Evolutionary conservation across 768 basidiomycete genomes (phyloP).

Genomic region (Mycena vulgaris): DNA sequence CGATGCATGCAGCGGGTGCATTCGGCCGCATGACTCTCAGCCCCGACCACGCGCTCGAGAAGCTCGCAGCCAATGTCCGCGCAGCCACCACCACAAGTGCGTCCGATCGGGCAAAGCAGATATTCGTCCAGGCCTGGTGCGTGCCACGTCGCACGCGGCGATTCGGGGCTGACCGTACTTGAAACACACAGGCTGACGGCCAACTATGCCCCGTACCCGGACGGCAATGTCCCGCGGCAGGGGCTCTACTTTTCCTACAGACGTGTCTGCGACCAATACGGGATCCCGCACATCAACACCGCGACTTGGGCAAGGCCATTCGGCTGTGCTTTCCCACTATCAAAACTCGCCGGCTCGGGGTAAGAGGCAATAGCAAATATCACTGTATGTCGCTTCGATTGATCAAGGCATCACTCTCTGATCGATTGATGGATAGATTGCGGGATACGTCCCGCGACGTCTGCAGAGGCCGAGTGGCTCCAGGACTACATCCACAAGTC

Average conservation of each 20-base stretch:
- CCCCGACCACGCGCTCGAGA: constrained; percentile 86
- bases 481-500: constrained; percentile 94
- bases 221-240: constrained; percentile 94
- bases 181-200: constrained; percentile 73
- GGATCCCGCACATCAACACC: constrained; percentile 95
- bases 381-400: constrained; percentile 77
- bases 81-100: constrained; percentile 93
- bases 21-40: constrained; percentile 85
- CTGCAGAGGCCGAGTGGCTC: constrained; percentile 92
- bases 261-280: constrained; percentile 92
- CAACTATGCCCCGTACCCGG: constrained; percentile 92
- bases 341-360: constrained; percentile 94
- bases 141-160: constrained; percentile 43
- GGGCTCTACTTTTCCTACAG: constrained; percentile 96
- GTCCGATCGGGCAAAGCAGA: constrained; percentile 92
- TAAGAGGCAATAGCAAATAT: constrained; percentile 96
- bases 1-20: constrained; percentile 78
- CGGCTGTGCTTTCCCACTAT: constrained; percentile 94
- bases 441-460: constrained; percentile 92
- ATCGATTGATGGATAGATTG: constrained; percentile 74
- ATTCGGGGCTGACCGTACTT: constrained; percentile 26
- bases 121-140: constrained; percentile 94
- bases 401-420: constrained; percentile 49
- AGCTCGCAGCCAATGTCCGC: constrained; percentile 88
- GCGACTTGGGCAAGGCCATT: constrained; percentile 97